Evolutionary conservation across 2,329 filamentous ascomycete genomes (phyloP).

Genomic region (Didymella pinodella): DNA sequence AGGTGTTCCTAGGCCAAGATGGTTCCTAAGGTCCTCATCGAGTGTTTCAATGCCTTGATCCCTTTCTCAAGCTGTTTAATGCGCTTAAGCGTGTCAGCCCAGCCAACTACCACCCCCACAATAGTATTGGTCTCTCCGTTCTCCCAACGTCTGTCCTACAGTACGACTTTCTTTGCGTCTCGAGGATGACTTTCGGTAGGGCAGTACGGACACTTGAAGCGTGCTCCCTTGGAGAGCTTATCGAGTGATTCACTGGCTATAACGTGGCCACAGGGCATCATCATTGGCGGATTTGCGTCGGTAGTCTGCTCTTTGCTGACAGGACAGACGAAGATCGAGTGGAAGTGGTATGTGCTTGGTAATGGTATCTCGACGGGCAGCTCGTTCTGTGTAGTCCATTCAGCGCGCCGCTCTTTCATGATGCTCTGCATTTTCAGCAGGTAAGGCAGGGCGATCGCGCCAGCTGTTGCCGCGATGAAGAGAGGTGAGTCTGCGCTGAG

Average conservation of each 20-base stretch:
- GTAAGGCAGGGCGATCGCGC: slow-evolving; percentile 87
- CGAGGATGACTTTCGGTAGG: slow-evolving; percentile 80
- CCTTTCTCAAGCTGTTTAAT: background rate
- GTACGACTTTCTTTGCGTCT: slow-evolving; percentile 65
- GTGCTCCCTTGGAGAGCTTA: slow-evolving; percentile 76
- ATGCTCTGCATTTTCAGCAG: slow-evolving; percentile 87
- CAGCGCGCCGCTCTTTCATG: slow-evolving; percentile 87
- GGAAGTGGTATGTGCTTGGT: slow-evolving; percentile 75
- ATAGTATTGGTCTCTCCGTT: no score
- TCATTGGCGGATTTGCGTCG: slow-evolving; percentile 92
- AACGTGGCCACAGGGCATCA: slow-evolving; percentile 95
- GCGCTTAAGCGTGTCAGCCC: background rate
- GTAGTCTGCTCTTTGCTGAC: slow-evolving; percentile 97
- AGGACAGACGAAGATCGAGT: slow-evolving; percentile 97
- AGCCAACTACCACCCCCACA: background rate
- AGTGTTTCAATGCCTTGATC: background rate
- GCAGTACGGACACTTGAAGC: slow-evolving; percentile 97
- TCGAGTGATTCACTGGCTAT: slow-evolving; percentile 85
- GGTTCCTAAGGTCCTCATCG: background rate
- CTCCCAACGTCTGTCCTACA: slow-evolving; percentile 31
- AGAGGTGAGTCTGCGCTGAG: slow-evolving; percentile 91
- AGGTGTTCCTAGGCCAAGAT: background rate
- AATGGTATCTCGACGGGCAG: slow-evolving; percentile 78
- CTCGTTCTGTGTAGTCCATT: slow-evolving; percentile 93
- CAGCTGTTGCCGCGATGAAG: slow-evolving; percentile 90